Percentiles rank a stretch among this genome's conserved stretches.
phyloP scores from a whole-genome alignment of 1,284 basidiomycete genomes.

The Tremellales sp. region DNA sequence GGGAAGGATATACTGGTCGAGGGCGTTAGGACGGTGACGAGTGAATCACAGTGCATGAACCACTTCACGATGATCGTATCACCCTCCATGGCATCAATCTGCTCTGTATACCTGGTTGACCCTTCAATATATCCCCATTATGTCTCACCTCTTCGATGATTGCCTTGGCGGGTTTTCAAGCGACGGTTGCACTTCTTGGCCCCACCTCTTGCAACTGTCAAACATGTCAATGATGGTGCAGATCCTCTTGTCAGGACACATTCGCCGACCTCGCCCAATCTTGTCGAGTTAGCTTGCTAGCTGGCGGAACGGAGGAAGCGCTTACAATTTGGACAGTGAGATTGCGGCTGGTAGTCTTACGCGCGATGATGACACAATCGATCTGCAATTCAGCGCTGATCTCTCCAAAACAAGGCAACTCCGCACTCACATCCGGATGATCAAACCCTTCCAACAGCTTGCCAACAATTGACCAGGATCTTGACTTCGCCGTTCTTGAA shows the following conservation, averaged over 20 bases:
- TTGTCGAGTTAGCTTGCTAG: constrained; percentile 35
- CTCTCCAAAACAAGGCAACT: no score
- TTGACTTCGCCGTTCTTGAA: no score
- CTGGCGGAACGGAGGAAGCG: background rate
- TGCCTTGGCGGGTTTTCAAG: no score
- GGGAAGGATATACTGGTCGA: constrained; percentile 24
- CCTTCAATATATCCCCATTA: background rate
- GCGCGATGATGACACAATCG: constrained; percentile 84
- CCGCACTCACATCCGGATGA: no score
- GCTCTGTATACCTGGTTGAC: background rate
- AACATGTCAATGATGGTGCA: no score
- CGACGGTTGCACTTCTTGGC: no score
- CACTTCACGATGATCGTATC: background rate
- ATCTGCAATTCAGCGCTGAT: no score
- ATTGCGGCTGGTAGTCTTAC: constrained; percentile 83
- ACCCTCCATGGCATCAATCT: background rate
- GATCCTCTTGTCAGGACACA: constrained; percentile 73
- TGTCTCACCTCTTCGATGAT: background rate
- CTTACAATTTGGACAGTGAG: constrained; percentile 88
- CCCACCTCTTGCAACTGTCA: no score
- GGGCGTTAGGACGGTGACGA: constrained; percentile 17
- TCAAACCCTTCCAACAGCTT: no score
- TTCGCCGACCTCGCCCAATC: constrained; percentile 89
- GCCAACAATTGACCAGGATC: no score
- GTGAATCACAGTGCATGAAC: background rate